Base-by-base conservation (phyloP, 2,329 filamentous ascomycete genomes). In the Dothiorella sarmentorum region DNA sequence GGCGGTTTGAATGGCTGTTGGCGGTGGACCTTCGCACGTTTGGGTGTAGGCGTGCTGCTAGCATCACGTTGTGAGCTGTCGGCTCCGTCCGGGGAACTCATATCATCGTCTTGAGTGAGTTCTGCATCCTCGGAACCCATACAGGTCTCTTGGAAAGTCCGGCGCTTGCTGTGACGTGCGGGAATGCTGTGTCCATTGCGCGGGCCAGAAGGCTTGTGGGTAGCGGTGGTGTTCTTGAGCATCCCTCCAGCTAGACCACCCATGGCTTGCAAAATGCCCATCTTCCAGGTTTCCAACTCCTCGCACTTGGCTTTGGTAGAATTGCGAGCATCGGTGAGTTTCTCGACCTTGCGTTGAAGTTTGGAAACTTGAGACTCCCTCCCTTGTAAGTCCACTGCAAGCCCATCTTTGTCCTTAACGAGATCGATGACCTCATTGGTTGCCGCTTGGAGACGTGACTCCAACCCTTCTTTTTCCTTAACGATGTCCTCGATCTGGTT, bases 11-110 rank as follows among this genome's bases (percentile, higher is more conserved):
- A 71, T 1, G 71, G 64, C 18, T 65, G 57, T 13, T 59, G 57
- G 15, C 38, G 67, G 5, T 68, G 67, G 24, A 71, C 67, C 56
- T 72, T 75, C 1, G 69, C 61, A 15, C 78, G 73, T 62, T 80
- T 80, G 3, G 76, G 75, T 24, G 71, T 75, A 1, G 69, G 68
- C 17, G 33, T 53, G 35, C 22, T 35, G 9, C 49, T 53, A 20
- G 3, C 18, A 24, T 15, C 26, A 13, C n/a, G 22, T 20, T 53
- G 24, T 7, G 49, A 20, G 3, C 17, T 24, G 6, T 3, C 5
- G 9, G 3, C 2, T 6, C 9, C 31, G 35, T 22, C 45, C 9
- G 55, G 56, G 6, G 52, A 40, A 6, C 49, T 24, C 7, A 11
- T 43, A 10, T 26, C 24, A 17, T 61, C 13, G 38, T 38, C 29